Conservation (phyloP, 179 eudicot genomes). For the Beta lomatogona region DNA sequence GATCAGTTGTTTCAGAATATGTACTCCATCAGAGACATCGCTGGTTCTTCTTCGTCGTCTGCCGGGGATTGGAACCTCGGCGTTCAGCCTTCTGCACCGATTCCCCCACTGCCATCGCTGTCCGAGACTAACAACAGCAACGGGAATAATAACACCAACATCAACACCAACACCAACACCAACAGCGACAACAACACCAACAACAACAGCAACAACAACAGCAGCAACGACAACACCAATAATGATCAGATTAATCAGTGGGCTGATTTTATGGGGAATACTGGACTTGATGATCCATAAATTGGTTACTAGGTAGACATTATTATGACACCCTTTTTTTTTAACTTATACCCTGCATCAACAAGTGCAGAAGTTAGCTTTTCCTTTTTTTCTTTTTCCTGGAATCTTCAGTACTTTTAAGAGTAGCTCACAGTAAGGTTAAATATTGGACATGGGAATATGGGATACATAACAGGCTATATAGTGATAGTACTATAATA, state of each 20-base stretch:
- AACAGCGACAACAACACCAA: background rate
- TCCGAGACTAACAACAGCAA: background rate
- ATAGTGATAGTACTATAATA: background rate
- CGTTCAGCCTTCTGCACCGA: constrained; percentile 1
- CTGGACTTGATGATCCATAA: constrained; percentile 31
- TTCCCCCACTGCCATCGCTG: background rate
- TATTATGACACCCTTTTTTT: too few species aligned
- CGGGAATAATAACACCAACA: background rate
- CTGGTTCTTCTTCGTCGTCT: constrained; percentile 9
- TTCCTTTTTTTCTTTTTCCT: background rate
- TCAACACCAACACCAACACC: background rate
- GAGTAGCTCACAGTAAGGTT: background rate
- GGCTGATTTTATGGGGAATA: constrained; percentile 24
- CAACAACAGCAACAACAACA: too few species aligned
- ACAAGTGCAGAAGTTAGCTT: background rate
- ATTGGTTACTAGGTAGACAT: too few species aligned
- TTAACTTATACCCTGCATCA: too few species aligned
- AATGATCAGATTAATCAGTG: constrained; percentile 7
- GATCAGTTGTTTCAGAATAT: constrained; percentile 16
- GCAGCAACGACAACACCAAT: background rate
- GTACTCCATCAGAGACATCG: constrained; percentile 15
- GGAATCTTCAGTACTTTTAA: background rate
- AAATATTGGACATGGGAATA: background rate
- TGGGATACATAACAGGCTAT: constrained; percentile 1
- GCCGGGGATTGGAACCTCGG: constrained; percentile 19